A percentile compares a stretch with the other conserved stretches of the same genome.
phyloP scores from a whole-genome alignment of 208 protist species.

The Porcisia hertigi region DNA sequence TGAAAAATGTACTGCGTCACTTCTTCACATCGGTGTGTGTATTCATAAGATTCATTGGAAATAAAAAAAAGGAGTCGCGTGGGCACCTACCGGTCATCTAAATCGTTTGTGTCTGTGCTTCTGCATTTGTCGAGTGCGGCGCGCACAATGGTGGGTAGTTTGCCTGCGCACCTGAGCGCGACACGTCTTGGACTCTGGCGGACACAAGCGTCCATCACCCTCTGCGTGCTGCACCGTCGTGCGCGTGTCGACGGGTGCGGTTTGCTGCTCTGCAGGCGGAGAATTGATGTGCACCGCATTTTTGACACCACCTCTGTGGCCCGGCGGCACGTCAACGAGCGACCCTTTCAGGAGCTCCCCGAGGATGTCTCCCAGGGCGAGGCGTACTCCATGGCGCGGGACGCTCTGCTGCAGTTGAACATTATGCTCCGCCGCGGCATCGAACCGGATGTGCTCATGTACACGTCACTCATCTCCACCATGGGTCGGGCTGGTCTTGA shows the following conservation, averaged over 20 bases:
- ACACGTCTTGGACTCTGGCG: background rate
- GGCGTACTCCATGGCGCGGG: slow-evolving; percentile 69
- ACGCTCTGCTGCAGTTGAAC: slow-evolving; percentile 92
- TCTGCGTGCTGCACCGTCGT: background rate
- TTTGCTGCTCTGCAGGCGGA: slow-evolving; percentile 5
- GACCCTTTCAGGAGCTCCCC: slow-evolving; percentile 61
- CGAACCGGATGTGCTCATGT: slow-evolving; percentile 90
- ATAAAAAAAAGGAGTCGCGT: background rate
- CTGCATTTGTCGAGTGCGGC: background rate
- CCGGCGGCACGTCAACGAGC: slow-evolving; percentile 57
- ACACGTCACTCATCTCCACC: slow-evolving; percentile 89
- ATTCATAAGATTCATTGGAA: background rate
- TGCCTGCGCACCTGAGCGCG: background rate
- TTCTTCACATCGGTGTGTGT: background rate
- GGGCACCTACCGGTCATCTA: background rate
- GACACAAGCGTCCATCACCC: background rate
- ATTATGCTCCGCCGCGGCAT: slow-evolving; percentile 92
- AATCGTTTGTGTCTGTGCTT: slow-evolving; percentile 1
- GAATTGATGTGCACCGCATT: background rate
- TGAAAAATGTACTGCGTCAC: background rate
- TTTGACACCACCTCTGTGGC: background rate
- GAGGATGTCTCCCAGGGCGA: slow-evolving; percentile 52
- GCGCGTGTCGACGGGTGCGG: background rate
- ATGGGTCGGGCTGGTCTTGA: slow-evolving; percentile 88
- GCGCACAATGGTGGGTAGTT: background rate